A percentile compares a stretch with the other conserved stretches of the same genome.
Conservation (phyloP, 208 protist genomes). For the Trypanosoma rangeli region DNA sequence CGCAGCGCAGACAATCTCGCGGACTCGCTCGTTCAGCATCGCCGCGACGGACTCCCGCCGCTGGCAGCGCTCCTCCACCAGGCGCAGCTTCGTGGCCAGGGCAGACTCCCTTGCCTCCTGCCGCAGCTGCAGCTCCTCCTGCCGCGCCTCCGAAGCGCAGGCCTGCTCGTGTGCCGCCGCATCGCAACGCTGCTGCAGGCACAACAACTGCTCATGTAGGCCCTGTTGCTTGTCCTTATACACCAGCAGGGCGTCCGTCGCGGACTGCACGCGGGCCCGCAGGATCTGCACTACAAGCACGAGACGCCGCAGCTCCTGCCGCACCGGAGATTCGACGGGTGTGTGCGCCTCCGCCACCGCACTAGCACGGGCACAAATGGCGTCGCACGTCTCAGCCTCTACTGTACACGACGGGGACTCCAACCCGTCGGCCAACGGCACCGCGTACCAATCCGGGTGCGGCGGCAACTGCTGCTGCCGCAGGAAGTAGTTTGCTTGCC, state of each 20-base stretch:
- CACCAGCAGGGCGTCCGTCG: background rate
- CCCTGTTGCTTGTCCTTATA: slow-evolving; percentile 10
- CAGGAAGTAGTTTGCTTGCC: slow-evolving; percentile 2
- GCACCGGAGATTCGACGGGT: background rate
- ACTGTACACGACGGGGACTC: slow-evolving; percentile 12
- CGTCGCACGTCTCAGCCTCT: slow-evolving; percentile 13
- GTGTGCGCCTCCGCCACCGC: slow-evolving; percentile 6
- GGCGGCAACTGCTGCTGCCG: background rate
- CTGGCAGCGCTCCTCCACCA: slow-evolving; percentile 14
- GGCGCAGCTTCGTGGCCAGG: slow-evolving; percentile 7
- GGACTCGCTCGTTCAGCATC: slow-evolving; percentile 23
- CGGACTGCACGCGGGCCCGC: slow-evolving; percentile 8
- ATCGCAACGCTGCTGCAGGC: slow-evolving; percentile 12
- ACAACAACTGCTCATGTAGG: slow-evolving; percentile 8
- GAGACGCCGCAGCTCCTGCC: slow-evolving; percentile 7
- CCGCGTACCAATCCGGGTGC: slow-evolving; percentile 7
- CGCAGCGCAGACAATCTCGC: slow-evolving; percentile 26
- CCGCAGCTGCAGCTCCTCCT: slow-evolving; percentile 7
- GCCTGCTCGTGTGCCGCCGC: background rate
- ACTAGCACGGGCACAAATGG: slow-evolving; percentile 2
- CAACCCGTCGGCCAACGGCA: slow-evolving; percentile 11
- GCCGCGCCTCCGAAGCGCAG: background rate
- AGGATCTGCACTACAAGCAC: slow-evolving; percentile 12
- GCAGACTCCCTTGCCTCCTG: background rate
- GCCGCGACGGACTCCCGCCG: slow-evolving; percentile 16